Conservation (phyloP, 495 filamentous ascomycete species). For the Aspergillus coremiiformis region DNA sequence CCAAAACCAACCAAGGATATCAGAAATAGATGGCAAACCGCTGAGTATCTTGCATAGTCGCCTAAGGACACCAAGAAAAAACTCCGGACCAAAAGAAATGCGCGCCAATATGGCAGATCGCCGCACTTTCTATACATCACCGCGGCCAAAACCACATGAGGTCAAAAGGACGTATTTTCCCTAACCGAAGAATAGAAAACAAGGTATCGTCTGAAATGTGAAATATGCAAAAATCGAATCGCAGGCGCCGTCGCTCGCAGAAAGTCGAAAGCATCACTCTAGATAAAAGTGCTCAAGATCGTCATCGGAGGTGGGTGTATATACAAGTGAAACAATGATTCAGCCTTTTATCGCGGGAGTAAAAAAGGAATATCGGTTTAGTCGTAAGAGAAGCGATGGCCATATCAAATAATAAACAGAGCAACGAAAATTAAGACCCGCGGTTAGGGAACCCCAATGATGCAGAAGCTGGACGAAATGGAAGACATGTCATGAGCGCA, state of each 20-base stretch:
- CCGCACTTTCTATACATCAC: conserved; percentile 44
- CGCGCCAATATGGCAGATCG: conserved; percentile 36
- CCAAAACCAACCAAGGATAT: conserved; percentile 30
- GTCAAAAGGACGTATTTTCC: conserved; percentile 26
- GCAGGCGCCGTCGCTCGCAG: conserved; percentile 45
- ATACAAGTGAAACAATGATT: conserved; percentile 32
- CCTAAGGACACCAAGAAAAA: conserved; percentile 27
- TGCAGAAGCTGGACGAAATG: conserved; percentile 35
- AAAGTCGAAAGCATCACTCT: conserved; percentile 39
- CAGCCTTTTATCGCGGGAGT: conserved; percentile 21
- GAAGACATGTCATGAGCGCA: conserved; percentile 28
- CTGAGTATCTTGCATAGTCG: conserved; percentile 27
- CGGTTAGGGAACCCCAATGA: conserved; percentile 38
- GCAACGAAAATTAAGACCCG: conserved; percentile 35
- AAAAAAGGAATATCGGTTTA: conserved; percentile 19
- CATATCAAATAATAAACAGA: conserved; percentile 32
- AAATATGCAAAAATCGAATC: conserved; percentile 36
- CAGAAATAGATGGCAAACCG: conserved; percentile 19
- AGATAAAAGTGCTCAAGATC: conserved; percentile 31
- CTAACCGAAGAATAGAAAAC: conserved; percentile 36
- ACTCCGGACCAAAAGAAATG: conserved; percentile 32
- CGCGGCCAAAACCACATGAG: conserved; percentile 26
- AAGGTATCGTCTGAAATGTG: conserved; percentile 34
- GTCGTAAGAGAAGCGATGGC: conserved; percentile 22
- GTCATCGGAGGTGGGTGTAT: conserved; percentile 35